Base-by-base conservation (phyloP, 331 rosid species). In the Arachis monticola region DNA sequence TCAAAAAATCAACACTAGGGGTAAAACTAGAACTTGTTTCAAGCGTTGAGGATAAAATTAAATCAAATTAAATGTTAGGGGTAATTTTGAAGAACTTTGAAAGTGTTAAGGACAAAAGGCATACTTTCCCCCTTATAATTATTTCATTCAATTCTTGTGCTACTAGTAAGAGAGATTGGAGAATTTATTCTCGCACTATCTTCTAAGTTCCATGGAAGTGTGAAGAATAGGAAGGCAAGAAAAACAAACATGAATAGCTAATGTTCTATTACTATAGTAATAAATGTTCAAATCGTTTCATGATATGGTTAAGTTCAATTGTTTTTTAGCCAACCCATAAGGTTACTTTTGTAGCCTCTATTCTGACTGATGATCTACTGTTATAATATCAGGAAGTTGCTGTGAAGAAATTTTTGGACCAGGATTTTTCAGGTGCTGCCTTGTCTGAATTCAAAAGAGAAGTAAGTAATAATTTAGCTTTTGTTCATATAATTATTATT, bases 391-490 rank as follows among this genome's bases (percentile, higher is more conserved):
- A 95, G 99, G 99, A 95, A 85, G 99, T 95, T 80, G 99, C 98
- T 64, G 99, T 95, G 84, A 95, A 95, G 87, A 95, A 95, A 85
- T 95, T 95, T 82, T 83, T 95, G 75, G 99, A 95, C 84, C 99
- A 95, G 87, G 99, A 95, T 77, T 95, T 95, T 80, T 92, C 98
- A 52, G 99, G 99, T 27, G 93, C 97, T 84, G 98, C 98, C 84
- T 90, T 95, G 89, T 96, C 93, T 30, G 99, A 95, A 87, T 95
- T 95, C 88, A 95, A 86, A 90, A 90, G 96, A 83, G 99, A 95
- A 90, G 99, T 94, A 90, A 93, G 88, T 71, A 63, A 40, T 66
- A 42, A 72, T 50, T 51, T 79, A 30, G 14, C 38, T 3, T 60
- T 72, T 72, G 44, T 42, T 51, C 72, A 8, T 40, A 32, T 14